Evolutionary conservation across 2,329 filamentous ascomycete species (phyloP), one percentile per base, ranked within the genome.

Genomic region (Alternaria panax): DNA sequence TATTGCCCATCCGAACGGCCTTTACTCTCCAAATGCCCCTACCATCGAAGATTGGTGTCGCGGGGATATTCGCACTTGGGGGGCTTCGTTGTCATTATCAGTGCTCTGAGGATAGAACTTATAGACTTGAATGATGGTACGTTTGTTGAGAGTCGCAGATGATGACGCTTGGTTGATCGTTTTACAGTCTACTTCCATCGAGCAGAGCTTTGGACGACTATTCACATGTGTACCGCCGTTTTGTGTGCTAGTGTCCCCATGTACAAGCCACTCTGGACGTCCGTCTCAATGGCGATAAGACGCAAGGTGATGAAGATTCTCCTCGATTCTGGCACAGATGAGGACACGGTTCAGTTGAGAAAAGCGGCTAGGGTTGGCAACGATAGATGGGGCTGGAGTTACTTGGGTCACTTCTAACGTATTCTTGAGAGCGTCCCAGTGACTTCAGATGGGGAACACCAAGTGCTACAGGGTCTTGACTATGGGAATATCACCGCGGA

Each of bases 181-280:
- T 18, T 12, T 34, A 32, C 36, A 56, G 45, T 42, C n/a, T 56
- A 32, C 11, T 51, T 25, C 7, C 40, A 28, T 22, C 16, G 3
- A 14, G 14, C 27, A 1, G 53, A 56, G 4, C 27, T 56, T 4
- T 56, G 53, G 45, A 56, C 45, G 0, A 8, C 5, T 1, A 36
- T 56, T 22, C 53, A 43, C 22, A 9, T 56, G 4, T 51, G 28
- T 8, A 56, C 53, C 9, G 53, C 53, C 5, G 30, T 56, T 16
- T 30, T 51, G 20, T 56, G 36, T 38, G 45, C 53, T 22, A 43
- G 45, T n/a, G 18, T 56, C 3, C 45, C 45, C 5, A 24, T 38
- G 4, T 27, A 30, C 2, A 51, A 42, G 5, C 34, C 53, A 16
- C 38, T 56, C 7, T 56, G 45, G 43, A 42, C 27, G 4, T 32